A percentile compares a stretch with the other conserved stretches of the same genome.
Conservation (phyloP, 1,139 yeast genomes). For the Blastobotrys serpentis region DNA sequence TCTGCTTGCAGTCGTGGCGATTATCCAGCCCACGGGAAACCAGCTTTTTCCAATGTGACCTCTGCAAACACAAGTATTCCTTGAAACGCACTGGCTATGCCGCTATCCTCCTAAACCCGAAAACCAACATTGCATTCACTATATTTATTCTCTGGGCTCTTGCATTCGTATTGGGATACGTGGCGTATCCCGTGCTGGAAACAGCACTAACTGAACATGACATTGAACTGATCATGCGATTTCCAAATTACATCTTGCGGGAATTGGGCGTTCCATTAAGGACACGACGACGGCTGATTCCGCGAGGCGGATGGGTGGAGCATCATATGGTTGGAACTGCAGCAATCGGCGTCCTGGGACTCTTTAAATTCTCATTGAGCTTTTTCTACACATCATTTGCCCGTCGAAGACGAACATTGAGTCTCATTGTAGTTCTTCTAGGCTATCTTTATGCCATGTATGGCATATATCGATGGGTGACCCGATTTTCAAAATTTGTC, state of each 20-base stretch:
- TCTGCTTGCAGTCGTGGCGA: conserved; percentile 19
- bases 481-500: conserved; percentile 8
- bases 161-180: conserved; percentile 17
- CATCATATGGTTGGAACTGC: conserved; percentile 19
- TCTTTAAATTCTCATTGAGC: conserved; percentile 14
- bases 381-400: conserved; percentile 12
- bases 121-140: conserved; percentile 12
- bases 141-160: conserved; percentile 9
- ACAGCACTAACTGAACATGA: conserved; percentile 16
- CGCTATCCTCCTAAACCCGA: conserved; percentile 10
- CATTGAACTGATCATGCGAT: conserved; percentile 13
- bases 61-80: conserved; percentile 16
- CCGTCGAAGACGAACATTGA: conserved; percentile 15
- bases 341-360: conserved; percentile 17
- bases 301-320: conserved; percentile 15
- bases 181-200: conserved; percentile 17
- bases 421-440: conserved; percentile 11
- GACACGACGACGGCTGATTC: conserved; percentile 10
- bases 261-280: conserved; percentile 9
- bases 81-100: conserved; percentile 16
- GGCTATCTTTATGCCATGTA: conserved; percentile 15
- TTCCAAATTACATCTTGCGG: conserved; percentile 14
- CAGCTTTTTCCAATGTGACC: conserved; percentile 17
- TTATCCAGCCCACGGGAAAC: conserved; percentile 9
- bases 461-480: conserved; percentile 14